Base-by-base conservation (phyloP, 257 asterid genomes). In the Plantago major region DNA sequence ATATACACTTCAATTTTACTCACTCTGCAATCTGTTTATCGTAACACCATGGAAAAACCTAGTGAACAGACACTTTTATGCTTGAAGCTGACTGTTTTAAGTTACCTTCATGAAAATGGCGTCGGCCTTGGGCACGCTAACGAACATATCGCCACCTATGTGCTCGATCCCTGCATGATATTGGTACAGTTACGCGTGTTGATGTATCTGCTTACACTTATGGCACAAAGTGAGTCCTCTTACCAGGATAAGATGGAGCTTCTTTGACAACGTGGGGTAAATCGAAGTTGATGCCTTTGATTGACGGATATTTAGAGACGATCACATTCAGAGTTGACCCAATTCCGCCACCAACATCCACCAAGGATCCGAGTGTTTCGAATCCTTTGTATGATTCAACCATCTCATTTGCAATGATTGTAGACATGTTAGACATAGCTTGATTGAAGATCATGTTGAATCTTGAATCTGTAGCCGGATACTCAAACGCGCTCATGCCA, bases 321-420 rank as follows among this genome's bases (percentile, higher is more conserved):
- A 87, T 87, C 79, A 69, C 71, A 14, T 63, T 73, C 0, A 79
- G 67, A 0, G 84, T 67, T 16, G 93, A 76, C 13, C 88, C 93
- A 0, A 59, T 80, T 47, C 95, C 95, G 11, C 95, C 93, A 8
- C 93, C 95, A 11, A 84, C 86, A 56, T 87, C 95, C 11, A 84
- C 87, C 4, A 87, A 30, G 2, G 84, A 65, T 1, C 68, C 49
- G 0, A 84, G 66, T 18, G 88, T 82, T 40, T 78, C 81, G 19
- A 84, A 87, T 0, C 93, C 95, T 6, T 73, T 60, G 75, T 84
- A 86, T 0, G 18, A 73, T 5, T 82, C 76, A 3, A 84, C 72
- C 66, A 87, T 73, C 54, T 68, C 73, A 58, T 78, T 87, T 80
- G 75, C 73, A 9, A 76, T 26, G 2, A 81, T 71, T 40, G 75